Percentiles rank a stretch among this genome's conserved stretches.
Conservation (phyloP, 108 stramenopile genomes). For the Epipyxis sp. region DNA sequence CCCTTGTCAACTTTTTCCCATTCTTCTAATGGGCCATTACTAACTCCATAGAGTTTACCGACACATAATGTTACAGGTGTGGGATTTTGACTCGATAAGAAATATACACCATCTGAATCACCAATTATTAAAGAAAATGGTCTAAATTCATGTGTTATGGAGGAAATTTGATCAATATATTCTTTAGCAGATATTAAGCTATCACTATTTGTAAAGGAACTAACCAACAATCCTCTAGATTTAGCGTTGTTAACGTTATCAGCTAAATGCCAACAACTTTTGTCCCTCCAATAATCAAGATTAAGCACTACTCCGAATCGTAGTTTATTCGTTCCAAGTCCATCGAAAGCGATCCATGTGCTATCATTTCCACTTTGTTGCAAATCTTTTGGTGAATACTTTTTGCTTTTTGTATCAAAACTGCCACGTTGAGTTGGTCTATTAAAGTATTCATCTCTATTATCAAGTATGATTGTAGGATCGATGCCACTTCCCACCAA, state of each 20-base stretch:
- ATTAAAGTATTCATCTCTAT: constrained; percentile 17
- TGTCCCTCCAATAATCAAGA: neutral
- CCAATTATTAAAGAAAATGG: neutral
- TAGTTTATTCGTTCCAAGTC: neutral
- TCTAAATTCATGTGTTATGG: neutral
- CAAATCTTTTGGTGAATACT: neutral
- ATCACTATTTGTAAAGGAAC: neutral
- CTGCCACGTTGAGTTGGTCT: neutral
- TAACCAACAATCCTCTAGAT: neutral
- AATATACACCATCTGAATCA: neutral
- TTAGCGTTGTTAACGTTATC: neutral
- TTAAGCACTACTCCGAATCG: constrained; percentile 4
- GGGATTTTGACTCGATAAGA: neutral
- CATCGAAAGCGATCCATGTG: neutral
- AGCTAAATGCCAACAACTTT: neutral
- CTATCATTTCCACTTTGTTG: constrained; percentile 11
- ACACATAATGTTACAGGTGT: neutral
- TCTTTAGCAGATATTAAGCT: neutral
- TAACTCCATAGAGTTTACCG: constrained; percentile 2
- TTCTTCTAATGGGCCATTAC: neutral
- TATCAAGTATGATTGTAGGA: constrained; percentile 2
- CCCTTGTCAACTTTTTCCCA: constrained; percentile 25
- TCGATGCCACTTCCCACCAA: neutral
- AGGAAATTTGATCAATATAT: neutral
- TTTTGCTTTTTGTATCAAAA: neutral